Base-by-base conservation (phyloP, 441 rosid species). In the Croton laevigatus region DNA sequence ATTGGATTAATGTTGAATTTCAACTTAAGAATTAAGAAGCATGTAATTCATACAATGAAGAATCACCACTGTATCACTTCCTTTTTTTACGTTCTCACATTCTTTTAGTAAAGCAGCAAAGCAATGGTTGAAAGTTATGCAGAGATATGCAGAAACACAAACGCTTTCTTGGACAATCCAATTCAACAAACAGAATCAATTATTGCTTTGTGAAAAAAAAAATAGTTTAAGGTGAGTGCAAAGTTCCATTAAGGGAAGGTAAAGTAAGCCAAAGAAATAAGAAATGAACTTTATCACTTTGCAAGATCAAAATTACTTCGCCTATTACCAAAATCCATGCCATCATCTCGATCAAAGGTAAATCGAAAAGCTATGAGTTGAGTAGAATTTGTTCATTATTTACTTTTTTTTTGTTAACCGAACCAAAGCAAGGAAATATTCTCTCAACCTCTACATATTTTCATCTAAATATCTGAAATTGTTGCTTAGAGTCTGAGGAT, bases 61-160 rank as follows among this genome's bases (percentile, higher is more conserved):
- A 16, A 27, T 57, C 61, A 57, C 17, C 60, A 57, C 36, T 57
- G 17, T 17, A 57, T 57, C 61, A 23, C 61, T 57, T 57, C 37
- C 61, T 23, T 27, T 3, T 46, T 9, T 22, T 22, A 23, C 8
- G 32, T 54, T 54, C 8, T 8, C 59, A 54, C 59, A 54, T 20
- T 20, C 1, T 19, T 11, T 20, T 13, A 57, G 6, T 14, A 27
- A 8, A 8, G 5, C 16, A 27, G 10, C 14, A 13, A 57, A 57
- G 37, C 34, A 57, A 9, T 23, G 61, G 14, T 22, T 17, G 16
- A 23, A 57, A 57, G 16, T 57, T 23, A 19, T 6, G 11, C 11
- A 54, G 42, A 23, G 12, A 57, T n/a, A n/a, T n/a, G 4, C 5
- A 6, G 3, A 57, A n/a, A n/a, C n/a, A n/a, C n/a, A 38, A 57